phyloP scores from a whole-genome alignment of 164 flowering plant species.

The Chloranthus sessilifolius region DNA sequence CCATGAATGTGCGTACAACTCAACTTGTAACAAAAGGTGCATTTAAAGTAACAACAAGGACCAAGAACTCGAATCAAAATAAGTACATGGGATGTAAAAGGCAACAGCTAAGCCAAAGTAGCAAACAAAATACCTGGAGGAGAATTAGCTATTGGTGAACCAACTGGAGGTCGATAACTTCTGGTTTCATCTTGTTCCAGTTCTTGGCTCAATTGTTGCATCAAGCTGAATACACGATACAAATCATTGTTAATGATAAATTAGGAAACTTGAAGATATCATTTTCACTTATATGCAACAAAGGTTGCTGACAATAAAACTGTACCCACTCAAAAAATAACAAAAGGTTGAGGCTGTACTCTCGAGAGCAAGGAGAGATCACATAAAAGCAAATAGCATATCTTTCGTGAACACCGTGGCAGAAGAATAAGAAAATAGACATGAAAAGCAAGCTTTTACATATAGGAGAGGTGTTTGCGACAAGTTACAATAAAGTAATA shows the following conservation, averaged over 20 bases:
- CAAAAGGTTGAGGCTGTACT: no score
- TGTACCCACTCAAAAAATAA: no score
- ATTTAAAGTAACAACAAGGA: neutral
- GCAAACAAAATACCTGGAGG: conserved; percentile 60
- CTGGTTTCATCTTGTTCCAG: conserved; percentile 72
- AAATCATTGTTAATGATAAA: conserved; percentile 5
- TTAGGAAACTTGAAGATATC: no score
- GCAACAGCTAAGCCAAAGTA: neutral
- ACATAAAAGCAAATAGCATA: no score
- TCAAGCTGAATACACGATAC: conserved; percentile 46
- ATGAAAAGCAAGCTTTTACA: no score
- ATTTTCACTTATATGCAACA: no score
- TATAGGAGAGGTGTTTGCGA: no score
- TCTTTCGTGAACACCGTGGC: no score
- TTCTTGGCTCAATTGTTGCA: conserved; percentile 81
- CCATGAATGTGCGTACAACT: conserved; percentile 10
- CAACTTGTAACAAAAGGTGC: conserved; percentile 1
- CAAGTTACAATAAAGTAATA: no score
- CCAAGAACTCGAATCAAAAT: neutral
- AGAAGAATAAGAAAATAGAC: no score
- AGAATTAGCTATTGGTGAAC: conserved; percentile 79
- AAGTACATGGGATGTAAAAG: neutral
- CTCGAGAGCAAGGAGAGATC: no score
- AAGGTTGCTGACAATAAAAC: no score
- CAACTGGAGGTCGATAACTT: conserved; percentile 51